Evolutionary conservation across 2,329 filamentous ascomycete species (phyloP).

Genomic region (Pochonia chlamydosporia): DNA sequence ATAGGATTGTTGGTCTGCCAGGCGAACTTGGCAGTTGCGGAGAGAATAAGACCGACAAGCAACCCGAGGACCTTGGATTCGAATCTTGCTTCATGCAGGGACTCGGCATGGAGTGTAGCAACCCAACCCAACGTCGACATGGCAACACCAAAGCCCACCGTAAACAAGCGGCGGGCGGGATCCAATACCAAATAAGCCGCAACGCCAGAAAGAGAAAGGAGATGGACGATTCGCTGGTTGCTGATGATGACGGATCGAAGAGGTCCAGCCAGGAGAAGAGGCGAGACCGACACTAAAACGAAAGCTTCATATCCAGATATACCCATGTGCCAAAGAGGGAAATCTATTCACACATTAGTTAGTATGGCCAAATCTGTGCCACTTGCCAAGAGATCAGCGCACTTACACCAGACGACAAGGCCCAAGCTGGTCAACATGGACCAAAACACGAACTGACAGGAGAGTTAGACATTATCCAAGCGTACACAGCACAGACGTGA

Average conservation of each 20-base stretch:
- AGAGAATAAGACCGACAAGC: slow-evolving; percentile 74
- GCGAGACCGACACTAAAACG: slow-evolving; percentile 78
- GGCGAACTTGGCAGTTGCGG: slow-evolving; percentile 85
- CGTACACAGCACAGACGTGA: slow-evolving; percentile 9
- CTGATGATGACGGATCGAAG: slow-evolving; percentile 63
- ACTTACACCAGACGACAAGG: slow-evolving; percentile 87
- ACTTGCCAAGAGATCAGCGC: not conserved
- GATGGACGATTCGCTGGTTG: slow-evolving; percentile 65
- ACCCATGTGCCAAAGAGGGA: slow-evolving; percentile 98
- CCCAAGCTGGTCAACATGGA: slow-evolving; percentile 86
- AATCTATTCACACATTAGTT: slow-evolving; percentile 48
- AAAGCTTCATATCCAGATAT: slow-evolving; percentile 93
- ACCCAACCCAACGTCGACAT: slow-evolving; percentile 81
- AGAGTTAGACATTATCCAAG: slow-evolving; percentile 13
- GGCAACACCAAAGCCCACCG: slow-evolving; percentile 73
- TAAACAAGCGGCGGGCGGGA: slow-evolving; percentile 71
- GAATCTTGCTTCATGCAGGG: slow-evolving; percentile 65
- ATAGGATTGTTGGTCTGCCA: slow-evolving; percentile 94
- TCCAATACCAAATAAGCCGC: slow-evolving; percentile 70
- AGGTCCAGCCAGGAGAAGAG: slow-evolving; percentile 67
- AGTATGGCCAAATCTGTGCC: no score
- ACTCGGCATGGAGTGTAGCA: slow-evolving; percentile 74
- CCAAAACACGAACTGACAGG: slow-evolving; percentile 84
- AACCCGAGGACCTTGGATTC: slow-evolving; percentile 80
- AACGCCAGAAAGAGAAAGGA: slow-evolving; percentile 73